Conservation (phyloP, 441 rosid species). For the Omphalea diandra region DNA sequence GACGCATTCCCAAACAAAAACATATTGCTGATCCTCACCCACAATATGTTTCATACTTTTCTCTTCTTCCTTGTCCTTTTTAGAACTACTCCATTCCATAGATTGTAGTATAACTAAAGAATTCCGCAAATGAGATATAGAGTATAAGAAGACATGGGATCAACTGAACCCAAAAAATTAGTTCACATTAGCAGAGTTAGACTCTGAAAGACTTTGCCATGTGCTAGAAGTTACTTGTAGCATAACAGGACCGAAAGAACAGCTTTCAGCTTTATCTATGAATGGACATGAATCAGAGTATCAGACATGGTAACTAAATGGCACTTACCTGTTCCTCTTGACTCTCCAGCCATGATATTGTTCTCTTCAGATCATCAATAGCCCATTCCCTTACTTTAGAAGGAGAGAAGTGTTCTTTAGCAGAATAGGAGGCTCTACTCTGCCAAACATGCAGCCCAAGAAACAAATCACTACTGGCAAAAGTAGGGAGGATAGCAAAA, state of each 20-base stretch:
- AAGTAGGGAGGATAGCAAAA: conserved; percentile 12
- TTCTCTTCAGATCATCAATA: too few species aligned
- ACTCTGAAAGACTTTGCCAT: too few species aligned
- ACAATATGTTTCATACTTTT: neutral
- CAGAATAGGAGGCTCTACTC: conserved; percentile 32
- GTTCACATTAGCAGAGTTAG: too few species aligned
- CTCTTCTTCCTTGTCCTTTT: neutral
- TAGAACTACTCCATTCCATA: neutral
- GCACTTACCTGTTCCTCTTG: conserved; percentile 33
- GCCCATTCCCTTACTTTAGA: too few species aligned
- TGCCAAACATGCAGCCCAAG: conserved; percentile 30
- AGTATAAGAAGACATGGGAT: neutral
- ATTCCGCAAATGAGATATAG: neutral
- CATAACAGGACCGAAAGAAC: neutral
- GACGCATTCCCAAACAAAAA: neutral
- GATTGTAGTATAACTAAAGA: neutral
- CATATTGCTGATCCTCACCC: neutral
- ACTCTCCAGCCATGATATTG: too few species aligned
- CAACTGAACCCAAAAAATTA: neutral
- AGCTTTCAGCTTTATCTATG: conserved; percentile 6
- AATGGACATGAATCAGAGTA: conserved; percentile 4
- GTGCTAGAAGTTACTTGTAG: neutral
- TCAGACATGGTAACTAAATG: conserved; percentile 14
- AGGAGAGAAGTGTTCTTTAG: too few species aligned
- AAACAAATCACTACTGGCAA: conserved; percentile 14